Conservation (phyloP, 2,329 filamentous ascomycete species). For the Sporothrix variecibatus region DNA sequence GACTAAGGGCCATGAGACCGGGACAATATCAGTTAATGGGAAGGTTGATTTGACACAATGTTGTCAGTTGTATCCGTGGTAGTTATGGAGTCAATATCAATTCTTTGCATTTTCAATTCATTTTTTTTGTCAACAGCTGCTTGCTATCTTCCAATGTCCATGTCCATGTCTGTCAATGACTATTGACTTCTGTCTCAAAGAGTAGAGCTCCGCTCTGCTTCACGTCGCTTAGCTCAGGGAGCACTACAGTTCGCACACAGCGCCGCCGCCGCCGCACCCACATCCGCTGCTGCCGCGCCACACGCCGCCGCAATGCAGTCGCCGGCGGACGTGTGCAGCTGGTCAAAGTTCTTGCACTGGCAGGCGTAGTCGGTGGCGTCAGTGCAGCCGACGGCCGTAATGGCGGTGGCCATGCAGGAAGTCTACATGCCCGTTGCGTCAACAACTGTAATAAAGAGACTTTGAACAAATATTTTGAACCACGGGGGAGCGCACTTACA, state of each 20-base stretch:
- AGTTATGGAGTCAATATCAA: no score
- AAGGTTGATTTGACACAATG: not conserved
- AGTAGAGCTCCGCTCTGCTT: no score
- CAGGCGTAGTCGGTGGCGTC: conserved; percentile 24
- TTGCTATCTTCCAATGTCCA: no score
- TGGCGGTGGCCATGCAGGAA: conserved; percentile 21
- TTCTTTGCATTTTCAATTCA: no score
- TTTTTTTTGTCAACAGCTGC: no score
- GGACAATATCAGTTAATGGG: not conserved
- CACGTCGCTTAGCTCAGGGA: no score
- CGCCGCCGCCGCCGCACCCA: conserved; percentile 9
- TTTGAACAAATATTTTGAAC: not conserved
- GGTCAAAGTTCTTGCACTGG: conserved; percentile 26
- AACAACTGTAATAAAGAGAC: no score
- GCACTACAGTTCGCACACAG: conserved; percentile 19
- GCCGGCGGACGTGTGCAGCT: conserved; percentile 5
- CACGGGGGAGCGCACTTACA: not conserved
- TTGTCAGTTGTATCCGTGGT: not conserved
- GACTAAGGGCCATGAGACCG: not conserved
- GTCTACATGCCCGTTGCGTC: not conserved
- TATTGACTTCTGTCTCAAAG: no score
- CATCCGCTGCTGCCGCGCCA: conserved; percentile 4
- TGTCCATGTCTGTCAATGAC: no score
- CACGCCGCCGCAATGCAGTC: conserved; percentile 21
- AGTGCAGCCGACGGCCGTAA: conserved; percentile 20